Conservation (phyloP, 345 rosid genomes). For the Viola odorata region DNA sequence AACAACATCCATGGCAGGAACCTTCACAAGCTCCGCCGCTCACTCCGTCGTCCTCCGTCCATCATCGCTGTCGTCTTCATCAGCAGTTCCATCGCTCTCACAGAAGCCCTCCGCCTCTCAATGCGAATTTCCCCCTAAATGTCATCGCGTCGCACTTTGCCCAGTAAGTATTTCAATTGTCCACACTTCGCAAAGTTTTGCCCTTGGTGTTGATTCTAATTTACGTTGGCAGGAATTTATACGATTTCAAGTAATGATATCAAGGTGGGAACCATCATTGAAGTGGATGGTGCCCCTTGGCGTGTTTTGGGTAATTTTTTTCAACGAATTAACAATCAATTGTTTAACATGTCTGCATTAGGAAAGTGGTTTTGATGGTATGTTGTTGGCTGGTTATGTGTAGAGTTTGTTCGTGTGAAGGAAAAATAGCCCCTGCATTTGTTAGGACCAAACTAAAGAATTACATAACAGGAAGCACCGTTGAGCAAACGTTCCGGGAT, state of each 20-base stretch:
- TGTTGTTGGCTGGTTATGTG: neutral
- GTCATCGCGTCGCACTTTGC: conserved; percentile 16
- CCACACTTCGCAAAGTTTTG: neutral
- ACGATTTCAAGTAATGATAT: conserved; percentile 76
- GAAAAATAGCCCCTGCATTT: conserved; percentile 81
- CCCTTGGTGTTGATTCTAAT: neutral
- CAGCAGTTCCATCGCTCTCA: conserved; percentile 18
- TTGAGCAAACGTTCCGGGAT: conserved; percentile 90
- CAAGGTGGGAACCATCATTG: conserved; percentile 76
- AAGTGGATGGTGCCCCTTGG: conserved; percentile 95
- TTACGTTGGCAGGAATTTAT: conserved; percentile 45
- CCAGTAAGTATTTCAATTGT: too few species aligned
- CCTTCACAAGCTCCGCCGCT: conserved; percentile 24
- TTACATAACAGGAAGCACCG: conserved; percentile 72
- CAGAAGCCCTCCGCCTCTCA: conserved; percentile 35
- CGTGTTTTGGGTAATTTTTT: conserved; percentile 56
- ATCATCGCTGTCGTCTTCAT: conserved; percentile 6
- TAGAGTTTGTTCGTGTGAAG: conserved; percentile 95
- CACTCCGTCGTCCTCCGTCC: conserved; percentile 22
- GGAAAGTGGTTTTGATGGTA: neutral
- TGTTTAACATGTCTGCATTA: neutral
- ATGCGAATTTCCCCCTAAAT: conserved; percentile 30
- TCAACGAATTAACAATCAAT: neutral
- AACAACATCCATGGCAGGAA: conserved; percentile 45
- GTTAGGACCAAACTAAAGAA: conserved; percentile 86